Evolutionary conservation across 768 basidiomycete genomes (phyloP), one percentile per base, ranked within the genome.

Genomic region (Suillus variegatus): DNA sequence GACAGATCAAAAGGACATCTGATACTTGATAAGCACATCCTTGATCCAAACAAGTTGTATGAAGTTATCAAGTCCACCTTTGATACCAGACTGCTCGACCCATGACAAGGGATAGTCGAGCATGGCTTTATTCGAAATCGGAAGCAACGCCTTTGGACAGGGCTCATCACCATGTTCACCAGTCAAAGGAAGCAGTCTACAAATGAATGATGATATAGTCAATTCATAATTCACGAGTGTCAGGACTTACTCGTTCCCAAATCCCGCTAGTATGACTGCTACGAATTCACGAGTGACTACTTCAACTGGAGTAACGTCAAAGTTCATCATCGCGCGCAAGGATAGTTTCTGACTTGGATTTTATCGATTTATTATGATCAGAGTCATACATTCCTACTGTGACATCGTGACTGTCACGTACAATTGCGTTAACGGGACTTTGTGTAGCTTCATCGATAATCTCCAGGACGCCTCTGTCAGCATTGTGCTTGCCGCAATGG

Each of bases 1-100:
- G 94, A 70, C 93, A 95, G 67, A 97, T 88, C 49, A 97, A 81
- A 18, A 97, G 84, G 35, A 96, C 89, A 74, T 97, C 95, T 97
- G 22, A 47, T 65, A 54, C 61, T 46, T 64, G 57, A 56, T 41
- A 52, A 49, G 64, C 60, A 32, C 56, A 67, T 56, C 61, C 65
- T 65, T 61, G 67, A 54, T 20, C 40, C 49, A 40, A 58, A 28
- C 36, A 60, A 43, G 4, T 65, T 18, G 58, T 58, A 12, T 52
- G 22, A 63, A 55, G 25, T 43, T 60, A 12, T 54, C 12, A 63
- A 55, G 18, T 20, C 52, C 62, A 91, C 95, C 94, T 81, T 85
- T 87, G 43, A 97, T 87, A 25, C 94, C 93, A 13, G 94, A 89
- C 49, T 91, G 85, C 70, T 97, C 92, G 36, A 98, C 77, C 96